These are phyloP conservation scores for Ambrosia trifida DNA, from an alignment of 129 eudicot genomes.

Conservation along the genomic window DNA sequence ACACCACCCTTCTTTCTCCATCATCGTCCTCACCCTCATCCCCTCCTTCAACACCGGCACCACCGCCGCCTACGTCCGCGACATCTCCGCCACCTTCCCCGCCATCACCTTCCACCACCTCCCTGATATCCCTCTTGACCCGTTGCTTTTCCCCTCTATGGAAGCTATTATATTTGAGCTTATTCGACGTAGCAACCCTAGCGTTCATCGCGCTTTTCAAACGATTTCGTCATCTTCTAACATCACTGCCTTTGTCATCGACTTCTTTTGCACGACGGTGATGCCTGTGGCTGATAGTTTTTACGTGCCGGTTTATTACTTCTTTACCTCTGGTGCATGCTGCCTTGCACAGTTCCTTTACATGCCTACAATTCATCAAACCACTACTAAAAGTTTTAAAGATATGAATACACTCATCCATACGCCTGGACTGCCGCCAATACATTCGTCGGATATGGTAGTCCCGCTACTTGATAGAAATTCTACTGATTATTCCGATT, in stretches of 20 bases:
- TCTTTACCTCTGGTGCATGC: conserved; percentile 34
- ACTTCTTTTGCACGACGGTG: conserved; percentile 24
- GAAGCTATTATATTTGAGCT: conserved; percentile 39
- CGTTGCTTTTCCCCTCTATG: conserved; percentile 25
- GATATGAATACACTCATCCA: conserved; percentile 25
- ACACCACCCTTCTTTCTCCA: neutral
- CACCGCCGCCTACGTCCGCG: conserved; percentile 1
- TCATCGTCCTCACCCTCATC: neutral
- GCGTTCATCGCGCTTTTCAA: conserved; percentile 34
- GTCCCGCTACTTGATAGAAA: conserved; percentile 33
- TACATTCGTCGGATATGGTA: conserved; percentile 23
- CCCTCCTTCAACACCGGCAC: conserved; percentile 11
- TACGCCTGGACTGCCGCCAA: conserved; percentile 26
- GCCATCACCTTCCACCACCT: conserved; percentile 54
- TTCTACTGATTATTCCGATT: conserved; percentile 15
- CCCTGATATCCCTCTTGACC: conserved; percentile 39
- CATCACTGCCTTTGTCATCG: conserved; percentile 27
- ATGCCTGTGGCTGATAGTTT: neutral
- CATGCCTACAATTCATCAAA: conserved; percentile 10
- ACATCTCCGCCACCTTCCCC: conserved; percentile 37
- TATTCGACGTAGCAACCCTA: conserved; percentile 38
- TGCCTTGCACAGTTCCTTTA: conserved; percentile 13
- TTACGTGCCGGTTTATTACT: conserved; percentile 31
- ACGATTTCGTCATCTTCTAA: conserved; percentile 32
- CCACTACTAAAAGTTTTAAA: conserved; percentile 16